phyloP scores from a whole-genome alignment of 2,329 filamentous ascomycete genomes.

The Alternaria brassicicola region DNA sequence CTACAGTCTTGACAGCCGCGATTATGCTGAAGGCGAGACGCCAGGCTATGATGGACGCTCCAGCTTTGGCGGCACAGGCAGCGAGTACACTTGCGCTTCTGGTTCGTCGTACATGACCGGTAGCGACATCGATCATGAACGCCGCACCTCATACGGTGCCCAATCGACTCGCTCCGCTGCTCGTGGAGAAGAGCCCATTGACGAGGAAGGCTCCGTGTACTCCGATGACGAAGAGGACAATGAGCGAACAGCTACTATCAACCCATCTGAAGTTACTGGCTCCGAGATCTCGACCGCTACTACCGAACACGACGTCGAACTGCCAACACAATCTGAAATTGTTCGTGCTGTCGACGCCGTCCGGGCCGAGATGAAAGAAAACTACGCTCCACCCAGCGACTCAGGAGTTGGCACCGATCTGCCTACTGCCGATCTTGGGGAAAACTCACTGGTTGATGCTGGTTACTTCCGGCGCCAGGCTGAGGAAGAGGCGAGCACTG shows the following conservation, averaged over 20 bases:
- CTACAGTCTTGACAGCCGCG: slow-evolving; percentile 44
- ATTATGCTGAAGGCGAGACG: slow-evolving; percentile 45
- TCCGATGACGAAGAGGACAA: slow-evolving; percentile 43
- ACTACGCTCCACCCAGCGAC: slow-evolving; percentile 39
- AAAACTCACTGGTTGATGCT: slow-evolving; percentile 33
- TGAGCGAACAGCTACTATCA: slow-evolving; percentile 34
- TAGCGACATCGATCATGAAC: slow-evolving; percentile 50
- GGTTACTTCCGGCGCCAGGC: slow-evolving; percentile 47
- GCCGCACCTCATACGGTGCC: slow-evolving; percentile 54
- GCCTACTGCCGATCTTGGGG: slow-evolving; percentile 37
- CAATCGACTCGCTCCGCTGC: slow-evolving; percentile 40
- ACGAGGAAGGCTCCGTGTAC: slow-evolving; percentile 40
- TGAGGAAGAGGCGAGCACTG: slow-evolving; percentile 48
- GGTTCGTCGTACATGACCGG: slow-evolving; percentile 57
- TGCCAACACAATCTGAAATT: slow-evolving; percentile 44
- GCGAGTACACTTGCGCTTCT: slow-evolving; percentile 56
- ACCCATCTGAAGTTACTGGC: slow-evolving; percentile 32
- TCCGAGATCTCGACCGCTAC: slow-evolving; percentile 35
- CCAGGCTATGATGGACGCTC: slow-evolving; percentile 47
- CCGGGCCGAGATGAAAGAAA: slow-evolving; percentile 37
- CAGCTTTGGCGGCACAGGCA: slow-evolving; percentile 50
- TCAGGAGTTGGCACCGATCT: slow-evolving; percentile 49
- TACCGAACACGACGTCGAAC: slow-evolving; percentile 22
- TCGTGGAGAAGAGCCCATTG: slow-evolving; percentile 39
- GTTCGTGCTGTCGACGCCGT: slow-evolving; percentile 40